Evolutionary conservation across 1,284 basidiomycete species (phyloP).

Genomic region (Cystobasidium pallidum): DNA sequence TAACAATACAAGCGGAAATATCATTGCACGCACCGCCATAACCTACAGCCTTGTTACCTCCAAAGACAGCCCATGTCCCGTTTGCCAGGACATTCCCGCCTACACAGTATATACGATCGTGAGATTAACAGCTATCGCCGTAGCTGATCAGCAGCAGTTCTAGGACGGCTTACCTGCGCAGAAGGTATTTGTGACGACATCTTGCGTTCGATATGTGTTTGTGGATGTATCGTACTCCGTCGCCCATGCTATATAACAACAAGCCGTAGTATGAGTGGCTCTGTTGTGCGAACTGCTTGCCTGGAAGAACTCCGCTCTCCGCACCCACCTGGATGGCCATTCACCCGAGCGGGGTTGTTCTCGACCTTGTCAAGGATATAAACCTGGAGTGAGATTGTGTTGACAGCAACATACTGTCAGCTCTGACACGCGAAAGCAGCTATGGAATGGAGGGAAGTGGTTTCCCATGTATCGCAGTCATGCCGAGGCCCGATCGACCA

Average conservation of each 20-base stretch:
- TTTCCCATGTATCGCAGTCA: too few species aligned
- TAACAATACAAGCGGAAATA: not conserved
- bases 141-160: not conserved
- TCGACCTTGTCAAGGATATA: slow-evolving; percentile 58
- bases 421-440: not conserved
- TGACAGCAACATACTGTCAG: too few species aligned
- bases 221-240: slow-evolving; percentile 37
- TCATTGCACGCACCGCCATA: slow-evolving; percentile 63
- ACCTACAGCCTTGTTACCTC: slow-evolving; percentile 77
- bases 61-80: slow-evolving; percentile 65
- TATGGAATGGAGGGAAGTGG: too few species aligned
- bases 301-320: not conserved
- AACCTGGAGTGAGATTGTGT: slow-evolving; percentile 45
- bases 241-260: slow-evolving; percentile 26
- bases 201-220: slow-evolving; percentile 51
- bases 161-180: slow-evolving; percentile 51
- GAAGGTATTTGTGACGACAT: slow-evolving; percentile 57
- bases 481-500: not conserved
- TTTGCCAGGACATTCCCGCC: slow-evolving; percentile 52
- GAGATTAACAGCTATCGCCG: not conserved
- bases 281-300: not conserved
- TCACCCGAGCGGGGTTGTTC: slow-evolving; percentile 52
- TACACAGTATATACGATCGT: not conserved
- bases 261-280: not conserved
- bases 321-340: slow-evolving; percentile 45